Percentiles rank a stretch among this genome's conserved stretches.
These are phyloP conservation scores for Coccomyxa sp. DNA, from an alignment of 139 green algal species.

Conservation along the genomic window DNA sequence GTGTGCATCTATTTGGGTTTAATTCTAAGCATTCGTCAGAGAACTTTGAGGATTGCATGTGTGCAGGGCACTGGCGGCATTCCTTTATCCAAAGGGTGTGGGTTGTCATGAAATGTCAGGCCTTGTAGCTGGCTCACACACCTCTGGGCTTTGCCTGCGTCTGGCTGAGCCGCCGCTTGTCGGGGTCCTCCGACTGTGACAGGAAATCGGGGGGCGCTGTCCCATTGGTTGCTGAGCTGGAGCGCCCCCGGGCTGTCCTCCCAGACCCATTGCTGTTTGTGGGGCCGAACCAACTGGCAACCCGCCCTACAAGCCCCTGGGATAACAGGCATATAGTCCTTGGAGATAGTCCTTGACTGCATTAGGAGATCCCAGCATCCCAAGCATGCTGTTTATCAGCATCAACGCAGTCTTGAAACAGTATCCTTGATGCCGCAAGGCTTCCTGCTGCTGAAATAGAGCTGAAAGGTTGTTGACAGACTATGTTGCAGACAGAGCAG, in stretches of 20 bases:
- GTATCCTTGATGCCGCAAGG: not conserved
- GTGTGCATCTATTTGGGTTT: not conserved
- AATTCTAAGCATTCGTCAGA: not conserved
- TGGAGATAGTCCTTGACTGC: not conserved
- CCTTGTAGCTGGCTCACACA: not conserved
- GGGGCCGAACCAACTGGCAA: not conserved
- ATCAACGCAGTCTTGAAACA: not conserved
- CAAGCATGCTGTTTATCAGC: not conserved
- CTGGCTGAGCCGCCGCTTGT: not conserved
- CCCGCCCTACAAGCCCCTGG: not conserved
- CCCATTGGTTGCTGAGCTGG: not conserved
- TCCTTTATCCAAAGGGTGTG: not conserved
- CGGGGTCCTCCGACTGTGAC: not conserved
- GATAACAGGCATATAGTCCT: not conserved
- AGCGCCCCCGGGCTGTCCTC: not conserved
- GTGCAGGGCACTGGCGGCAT: not conserved
- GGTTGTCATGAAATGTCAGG: not conserved
- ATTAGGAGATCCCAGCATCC: too few species aligned
- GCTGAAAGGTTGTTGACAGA: not conserved
- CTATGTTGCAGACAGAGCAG: not conserved
- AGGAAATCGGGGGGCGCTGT: not conserved
- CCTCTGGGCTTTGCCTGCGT: not conserved
- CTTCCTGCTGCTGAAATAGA: not conserved
- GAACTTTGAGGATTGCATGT: not conserved
- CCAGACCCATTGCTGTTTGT: not conserved